Evolutionary conservation across 192 early-diverging fungal genomes (phyloP), one percentile per base, ranked within the genome.

Genomic region (Backusella macrospora): DNA sequence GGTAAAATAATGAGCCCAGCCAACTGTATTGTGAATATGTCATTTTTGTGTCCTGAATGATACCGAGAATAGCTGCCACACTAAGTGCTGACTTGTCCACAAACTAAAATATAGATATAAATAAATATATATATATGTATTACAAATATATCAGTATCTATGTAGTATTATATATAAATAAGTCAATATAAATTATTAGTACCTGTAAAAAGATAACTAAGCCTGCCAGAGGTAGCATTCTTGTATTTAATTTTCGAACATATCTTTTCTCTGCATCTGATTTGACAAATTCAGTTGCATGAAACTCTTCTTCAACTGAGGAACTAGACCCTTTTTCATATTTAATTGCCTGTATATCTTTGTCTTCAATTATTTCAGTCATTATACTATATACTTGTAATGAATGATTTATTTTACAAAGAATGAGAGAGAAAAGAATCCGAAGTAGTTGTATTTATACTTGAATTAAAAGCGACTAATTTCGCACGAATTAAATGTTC

Each of bases 171-270:
- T 48, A 12, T 38, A 15, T 65, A 47, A 34, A 37, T 52, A 74
- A 37, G 16, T 8, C 46, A 62, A 48, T 37, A 16, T 29, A 39
- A 47, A 18, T n/a, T 15, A 0, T 40, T 66, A 39, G 65, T 76
- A 63, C 69, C 67, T 76, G 68, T 39, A 71, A 48, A 46, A 76
- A 71, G 9, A 46, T 65, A 9, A 76, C 34, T 5, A 76, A 14
- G 18, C 43, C 43, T 37, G 70, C 43, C 70, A 43, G 62, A 43
- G 75, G 69, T 46, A 76, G 47, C 14, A 76, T 62, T 34, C 59
- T 47, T 16, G 64, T 48, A 49, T 66, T 66, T 23, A 66, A 16
- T 47, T 68, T 23, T 37, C 75, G 69, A 9, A 76, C 75, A 15
- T 65, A 42, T 15, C n/a, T 38, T 21, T 45, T 68, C 42, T 76